Evolutionary conservation across 441 rosid genomes (phyloP).

Genomic region (Bocquillonia castaneifolia): DNA sequence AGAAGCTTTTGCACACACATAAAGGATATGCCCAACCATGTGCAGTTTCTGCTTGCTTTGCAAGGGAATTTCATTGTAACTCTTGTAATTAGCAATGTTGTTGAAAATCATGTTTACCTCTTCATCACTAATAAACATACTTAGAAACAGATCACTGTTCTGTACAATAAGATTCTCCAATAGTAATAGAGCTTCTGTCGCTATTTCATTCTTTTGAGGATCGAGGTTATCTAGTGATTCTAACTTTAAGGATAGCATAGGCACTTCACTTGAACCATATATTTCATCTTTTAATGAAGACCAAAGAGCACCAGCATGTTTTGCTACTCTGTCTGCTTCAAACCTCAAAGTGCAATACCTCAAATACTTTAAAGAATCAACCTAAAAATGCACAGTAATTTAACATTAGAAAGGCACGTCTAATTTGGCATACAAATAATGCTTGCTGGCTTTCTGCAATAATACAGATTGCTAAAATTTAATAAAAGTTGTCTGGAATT

Average conservation of each 20-base stretch:
- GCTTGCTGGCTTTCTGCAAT: slow-evolving; percentile 12
- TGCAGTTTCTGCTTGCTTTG: slow-evolving; percentile 55
- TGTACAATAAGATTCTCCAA: slow-evolving; percentile 54
- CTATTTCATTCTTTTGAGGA: slow-evolving; percentile 43
- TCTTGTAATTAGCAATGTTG: slow-evolving; percentile 38
- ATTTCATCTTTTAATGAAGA: slow-evolving; percentile 56
- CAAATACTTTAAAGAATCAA: slow-evolving; percentile 81
- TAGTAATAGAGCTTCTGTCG: slow-evolving; percentile 56
- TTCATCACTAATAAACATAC: slow-evolving; percentile 51
- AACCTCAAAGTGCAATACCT: slow-evolving; percentile 49
- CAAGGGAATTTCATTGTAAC: slow-evolving; percentile 41
- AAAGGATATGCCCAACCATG: slow-evolving; percentile 58
- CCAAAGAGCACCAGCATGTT: slow-evolving; percentile 66
- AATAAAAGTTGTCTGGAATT: slow-evolving; percentile 21
- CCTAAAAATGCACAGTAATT: slow-evolving; percentile 38
- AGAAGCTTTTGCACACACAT: slow-evolving; percentile 60
- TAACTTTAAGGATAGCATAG: slow-evolving; percentile 32
- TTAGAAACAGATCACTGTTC: slow-evolving; percentile 42
- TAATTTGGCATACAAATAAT: slow-evolving; percentile 20
- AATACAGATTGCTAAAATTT: slow-evolving; percentile 8
- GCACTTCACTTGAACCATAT: slow-evolving; percentile 42
- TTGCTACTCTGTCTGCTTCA: slow-evolving; percentile 59
- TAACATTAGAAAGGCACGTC: slow-evolving; percentile 20
- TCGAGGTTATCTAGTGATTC: slow-evolving; percentile 44
- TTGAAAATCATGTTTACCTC: slow-evolving; percentile 51